Evolutionary conservation across 2,329 filamentous ascomycete species (phyloP), one percentile per base, ranked within the genome.

Genomic region (Phialocephala sp.): DNA sequence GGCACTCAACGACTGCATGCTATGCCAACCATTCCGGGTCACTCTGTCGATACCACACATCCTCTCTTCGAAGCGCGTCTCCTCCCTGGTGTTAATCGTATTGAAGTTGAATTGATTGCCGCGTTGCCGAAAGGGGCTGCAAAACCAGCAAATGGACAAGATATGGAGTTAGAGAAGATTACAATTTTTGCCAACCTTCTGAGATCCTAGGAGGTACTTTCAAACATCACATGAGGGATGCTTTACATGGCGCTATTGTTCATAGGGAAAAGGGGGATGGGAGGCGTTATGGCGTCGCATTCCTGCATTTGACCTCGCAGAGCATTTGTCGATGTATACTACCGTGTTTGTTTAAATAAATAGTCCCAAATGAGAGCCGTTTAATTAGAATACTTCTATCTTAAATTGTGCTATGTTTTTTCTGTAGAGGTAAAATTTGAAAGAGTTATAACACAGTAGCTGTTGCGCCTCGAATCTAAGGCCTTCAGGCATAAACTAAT

Each of bases 101-200:
- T 97, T 59, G 90, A 93, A 72, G 84, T 96, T 8, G 91, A 94
- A 72, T 82, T 94, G 65, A 87, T 93, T 69, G 91, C 91, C 0
- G 89, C 89, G 8, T 83, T 92, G 52, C 87, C 85, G 0, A 86
- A 82, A 72, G 85, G 83, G 22, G 81, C 87, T 36, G 73, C 77
- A 73, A 87, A 84, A 66, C 79, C 84, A 43, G 80, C 83, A 0
- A 83, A 83, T 32, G 88, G 86, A 0, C 81, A 87, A 11, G 86
- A 89, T 68, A 85, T 90, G 41, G 92, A 95, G 75, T 81, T 94
- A 68, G 93, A 97, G 80, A 90, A 90, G 72, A 84, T 93, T 64
- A 92, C 88, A 1, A 82, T 95, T 35, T 91, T 91, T 78, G 85
- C 90, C 67, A 90, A 95, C 77, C 79, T 96, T 72, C 78, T 87